Percentiles rank a stretch among this genome's conserved stretches.
These are phyloP conservation scores for Paracoccidioides lutzii DNA, from an alignment of 2,329 filamentous ascomycete genomes.

Conservation along the genomic window DNA sequence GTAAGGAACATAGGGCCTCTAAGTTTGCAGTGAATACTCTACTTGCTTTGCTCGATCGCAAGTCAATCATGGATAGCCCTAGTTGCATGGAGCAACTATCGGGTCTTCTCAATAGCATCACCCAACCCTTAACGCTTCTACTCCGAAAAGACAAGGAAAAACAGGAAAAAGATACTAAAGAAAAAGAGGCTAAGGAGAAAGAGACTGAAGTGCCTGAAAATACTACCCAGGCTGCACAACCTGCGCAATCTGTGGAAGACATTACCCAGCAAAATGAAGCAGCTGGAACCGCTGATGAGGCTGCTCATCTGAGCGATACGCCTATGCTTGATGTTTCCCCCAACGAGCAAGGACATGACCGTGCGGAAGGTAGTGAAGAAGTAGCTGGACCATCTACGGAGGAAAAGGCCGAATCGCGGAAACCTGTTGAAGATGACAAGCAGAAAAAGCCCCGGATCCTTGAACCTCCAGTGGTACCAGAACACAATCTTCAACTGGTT, in stretches of 20 bases:
- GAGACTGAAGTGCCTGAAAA: conserved; percentile 17
- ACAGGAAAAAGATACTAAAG: conserved; percentile 33
- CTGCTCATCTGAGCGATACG: conserved; percentile 23
- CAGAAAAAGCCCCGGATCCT: conserved; percentile 51
- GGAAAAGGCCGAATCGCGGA: conserved; percentile 25
- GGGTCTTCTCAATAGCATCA: conserved; percentile 74
- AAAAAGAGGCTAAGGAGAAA: conserved; percentile 29
- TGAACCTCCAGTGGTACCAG: conserved; percentile 71
- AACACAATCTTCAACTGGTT: conserved; percentile 82
- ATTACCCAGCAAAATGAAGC: conserved; percentile 11
- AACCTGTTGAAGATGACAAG: conserved; percentile 34
- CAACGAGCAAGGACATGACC: conserved; percentile 20
- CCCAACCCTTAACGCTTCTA: conserved; percentile 66
- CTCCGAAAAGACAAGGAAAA: conserved; percentile 75
- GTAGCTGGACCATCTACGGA: conserved; percentile 27
- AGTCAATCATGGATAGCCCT: conserved; percentile 93
- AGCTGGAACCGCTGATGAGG: conserved; percentile 11
- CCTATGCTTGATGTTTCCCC: conserved; percentile 25
- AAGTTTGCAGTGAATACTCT: conserved; percentile 89
- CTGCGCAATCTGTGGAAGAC: neutral
- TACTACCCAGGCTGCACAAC: conserved; percentile 2
- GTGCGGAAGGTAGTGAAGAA: conserved; percentile 27
- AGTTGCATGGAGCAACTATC: conserved; percentile 90
- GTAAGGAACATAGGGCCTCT: conserved; percentile 67
- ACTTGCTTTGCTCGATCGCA: conserved; percentile 77